Evolutionary conservation across 371 early-diverging fungal species (phyloP), one percentile per base, ranked within the genome.

Genomic region (Catenaria anguillulae): DNA sequence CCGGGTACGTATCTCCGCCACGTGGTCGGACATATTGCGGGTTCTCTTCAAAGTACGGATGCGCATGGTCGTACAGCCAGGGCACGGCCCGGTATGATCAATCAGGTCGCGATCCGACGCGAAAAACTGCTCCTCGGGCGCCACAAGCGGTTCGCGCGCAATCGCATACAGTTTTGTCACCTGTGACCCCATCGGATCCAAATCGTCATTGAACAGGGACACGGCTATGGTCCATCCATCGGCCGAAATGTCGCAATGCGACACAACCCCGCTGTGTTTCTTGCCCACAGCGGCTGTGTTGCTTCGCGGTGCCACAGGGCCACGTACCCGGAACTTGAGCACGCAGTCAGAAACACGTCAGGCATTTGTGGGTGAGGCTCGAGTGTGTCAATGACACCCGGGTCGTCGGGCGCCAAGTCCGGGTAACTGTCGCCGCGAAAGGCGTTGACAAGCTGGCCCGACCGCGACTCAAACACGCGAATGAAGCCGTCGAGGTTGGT

Each of bases 1-100:
- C 12, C 36, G 33, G 26, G 43, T 58, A 58, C 29, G 24, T 45
- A 29, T 58, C 59, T 15, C 13, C 13, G 43, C 42, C 23, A 15
- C 59, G 37, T 26, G 59, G 59, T 8, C 59, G 59, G 15, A 58
- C n/a, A 4, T 33, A 42, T 29, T 36, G 59, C 29, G 59, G 34
- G 37, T 36, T n/a, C n/a, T 58, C 59, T 29, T 58, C 59, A 29
- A 37, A n/a, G 59, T 58, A 58, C 36, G 59, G 59, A 26, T 40
- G 40, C 2, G n/a, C 12, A 29, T 58, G 59, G 26, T 26, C 15
- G 29, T 15, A 26, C 21, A 58, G 43, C 29, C 21, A 13, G 15
- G 29, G 40, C 15, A 29, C 40, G 24, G 12, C 26, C 6, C 12
- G 3, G 15, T 0, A 21, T 13, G 40, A 26, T 58, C 37, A 2